Conservation (phyloP, 805 yeast genomes). For the Yueomyces sinensis region DNA sequence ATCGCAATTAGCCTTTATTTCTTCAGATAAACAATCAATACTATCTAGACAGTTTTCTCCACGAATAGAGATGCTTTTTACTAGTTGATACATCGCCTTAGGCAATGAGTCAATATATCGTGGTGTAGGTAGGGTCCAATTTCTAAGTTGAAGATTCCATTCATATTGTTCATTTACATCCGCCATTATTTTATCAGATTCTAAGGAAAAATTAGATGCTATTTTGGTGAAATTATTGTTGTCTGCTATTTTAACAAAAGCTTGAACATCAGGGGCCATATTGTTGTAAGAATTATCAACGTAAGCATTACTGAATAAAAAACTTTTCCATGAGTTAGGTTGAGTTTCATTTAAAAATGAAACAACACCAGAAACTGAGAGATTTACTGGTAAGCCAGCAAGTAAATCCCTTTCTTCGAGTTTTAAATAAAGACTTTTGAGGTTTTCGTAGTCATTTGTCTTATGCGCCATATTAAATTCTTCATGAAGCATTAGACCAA, state of each 20-base stretch:
- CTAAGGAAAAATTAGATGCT: slow-evolving; percentile 28
- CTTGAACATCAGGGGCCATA: not conserved
- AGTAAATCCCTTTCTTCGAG: slow-evolving; percentile 52
- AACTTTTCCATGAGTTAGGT: slow-evolving; percentile 26
- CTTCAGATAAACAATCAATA: slow-evolving; percentile 4
- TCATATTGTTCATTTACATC: slow-evolving; percentile 28
- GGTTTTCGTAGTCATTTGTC: slow-evolving; percentile 3
- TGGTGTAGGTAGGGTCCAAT: slow-evolving; percentile 61
- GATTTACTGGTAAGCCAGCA: slow-evolving; percentile 49
- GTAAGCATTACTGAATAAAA: slow-evolving; percentile 43
- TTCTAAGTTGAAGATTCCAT: slow-evolving; percentile 64
- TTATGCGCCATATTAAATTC: slow-evolving; percentile 9
- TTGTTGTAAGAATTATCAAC: slow-evolving; percentile 32
- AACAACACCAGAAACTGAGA: slow-evolving; percentile 40
- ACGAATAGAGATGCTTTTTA: slow-evolving; percentile 29
- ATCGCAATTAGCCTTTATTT: slow-evolving; percentile 1
- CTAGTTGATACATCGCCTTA: slow-evolving; percentile 36
- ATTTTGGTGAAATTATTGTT: slow-evolving; percentile 45
- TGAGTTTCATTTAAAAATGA: slow-evolving; percentile 25
- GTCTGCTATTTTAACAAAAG: slow-evolving; percentile 29
- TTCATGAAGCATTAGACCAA: slow-evolving; percentile 27
- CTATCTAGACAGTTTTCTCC: not conserved
- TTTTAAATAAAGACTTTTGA: slow-evolving; percentile 31
- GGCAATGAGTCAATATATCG: slow-evolving; percentile 25
- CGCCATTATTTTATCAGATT: slow-evolving; percentile 5